Evolutionary conservation across 345 rosid species (phyloP).

Genomic region (Eutrema heterophyllum): DNA sequence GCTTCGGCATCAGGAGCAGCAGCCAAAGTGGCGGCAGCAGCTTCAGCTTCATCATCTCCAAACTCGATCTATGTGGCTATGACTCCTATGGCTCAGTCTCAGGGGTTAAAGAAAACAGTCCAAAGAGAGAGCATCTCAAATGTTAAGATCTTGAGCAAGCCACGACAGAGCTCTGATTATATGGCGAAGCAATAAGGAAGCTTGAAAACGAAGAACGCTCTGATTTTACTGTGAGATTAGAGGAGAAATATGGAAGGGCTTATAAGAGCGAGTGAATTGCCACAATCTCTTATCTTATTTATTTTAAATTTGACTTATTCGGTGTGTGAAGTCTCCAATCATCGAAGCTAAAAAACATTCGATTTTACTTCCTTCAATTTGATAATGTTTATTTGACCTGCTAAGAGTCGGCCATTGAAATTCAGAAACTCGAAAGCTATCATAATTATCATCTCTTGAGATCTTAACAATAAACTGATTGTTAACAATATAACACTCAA

Average conservation of each 20-base stretch:
- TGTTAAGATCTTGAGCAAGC: conserved; percentile 1
- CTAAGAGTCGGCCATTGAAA: too few species aligned
- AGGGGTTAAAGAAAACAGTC: conserved; percentile 53
- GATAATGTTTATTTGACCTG: too few species aligned
- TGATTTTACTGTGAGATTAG: not conserved
- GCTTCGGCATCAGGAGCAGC: conserved; percentile 92
- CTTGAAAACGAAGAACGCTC: not conserved
- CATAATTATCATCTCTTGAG: too few species aligned
- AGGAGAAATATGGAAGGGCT: not conserved
- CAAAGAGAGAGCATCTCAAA: conserved; percentile 14
- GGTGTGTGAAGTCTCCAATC: not conserved
- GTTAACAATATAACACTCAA: too few species aligned
- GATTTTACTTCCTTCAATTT: too few species aligned
- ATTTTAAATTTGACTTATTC: not conserved
- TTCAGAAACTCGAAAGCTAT: too few species aligned
- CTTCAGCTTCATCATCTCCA: conserved; percentile 64
- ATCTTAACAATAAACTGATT: too few species aligned
- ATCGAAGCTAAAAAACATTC: not conserved
- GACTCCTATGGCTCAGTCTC: conserved; percentile 91
- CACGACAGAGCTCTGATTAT: conserved; percentile 18
- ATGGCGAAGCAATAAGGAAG: conserved; percentile 10
- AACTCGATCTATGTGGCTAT: conserved; percentile 75
- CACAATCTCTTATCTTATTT: not conserved
- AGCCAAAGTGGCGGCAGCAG: conserved; percentile 92
- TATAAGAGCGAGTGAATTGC: not conserved